Conservation (phyloP, 2,329 filamentous ascomycete genomes). For the Purpureocillium takamizusanense region DNA sequence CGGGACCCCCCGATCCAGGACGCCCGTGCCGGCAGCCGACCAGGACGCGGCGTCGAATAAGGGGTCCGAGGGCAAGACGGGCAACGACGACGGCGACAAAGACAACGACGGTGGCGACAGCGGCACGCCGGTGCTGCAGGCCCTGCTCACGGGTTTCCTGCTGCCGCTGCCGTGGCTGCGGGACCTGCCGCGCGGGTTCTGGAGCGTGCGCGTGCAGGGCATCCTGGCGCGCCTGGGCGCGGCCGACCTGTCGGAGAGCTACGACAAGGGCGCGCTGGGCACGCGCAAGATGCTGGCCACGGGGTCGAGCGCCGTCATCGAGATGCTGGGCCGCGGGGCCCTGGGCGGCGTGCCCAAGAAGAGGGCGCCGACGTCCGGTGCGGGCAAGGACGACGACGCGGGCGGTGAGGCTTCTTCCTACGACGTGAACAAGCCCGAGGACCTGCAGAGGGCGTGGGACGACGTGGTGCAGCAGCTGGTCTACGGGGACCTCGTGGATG, state of each 20-base stretch:
- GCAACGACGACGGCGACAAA: constrained; percentile 16
- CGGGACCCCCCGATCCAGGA: constrained; percentile 17
- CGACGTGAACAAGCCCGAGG: constrained; percentile 47
- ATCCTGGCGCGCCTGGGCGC: constrained; percentile 54
- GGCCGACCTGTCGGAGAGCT: constrained; percentile 69
- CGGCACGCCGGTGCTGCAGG: constrained; percentile 58
- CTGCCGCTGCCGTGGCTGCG: constrained; percentile 58
- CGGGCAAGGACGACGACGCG: background rate
- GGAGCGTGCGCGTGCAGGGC: constrained; percentile 50
- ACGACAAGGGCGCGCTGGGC: constrained; percentile 69
- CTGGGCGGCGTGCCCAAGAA: constrained; percentile 50
- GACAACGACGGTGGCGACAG: constrained; percentile 23
- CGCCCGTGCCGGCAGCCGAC: constrained; percentile 11
- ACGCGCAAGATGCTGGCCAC: constrained; percentile 68
- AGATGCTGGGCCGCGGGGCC: constrained; percentile 57
- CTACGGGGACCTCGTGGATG: constrained; percentile 58
- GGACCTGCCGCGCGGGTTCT: constrained; percentile 55
- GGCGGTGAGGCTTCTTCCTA: constrained; percentile 31
- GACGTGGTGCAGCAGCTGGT: constrained; percentile 57
- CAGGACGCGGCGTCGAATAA: background rate
- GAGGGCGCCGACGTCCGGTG: background rate
- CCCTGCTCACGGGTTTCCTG: constrained; percentile 55
- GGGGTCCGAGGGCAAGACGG: background rate
- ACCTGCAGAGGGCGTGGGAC: constrained; percentile 56
- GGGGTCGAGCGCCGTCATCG: constrained; percentile 59